These are phyloP conservation scores for Ganoderma sinense DNA, from an alignment of 1,284 basidiomycete species.

Conservation along the genomic window DNA sequence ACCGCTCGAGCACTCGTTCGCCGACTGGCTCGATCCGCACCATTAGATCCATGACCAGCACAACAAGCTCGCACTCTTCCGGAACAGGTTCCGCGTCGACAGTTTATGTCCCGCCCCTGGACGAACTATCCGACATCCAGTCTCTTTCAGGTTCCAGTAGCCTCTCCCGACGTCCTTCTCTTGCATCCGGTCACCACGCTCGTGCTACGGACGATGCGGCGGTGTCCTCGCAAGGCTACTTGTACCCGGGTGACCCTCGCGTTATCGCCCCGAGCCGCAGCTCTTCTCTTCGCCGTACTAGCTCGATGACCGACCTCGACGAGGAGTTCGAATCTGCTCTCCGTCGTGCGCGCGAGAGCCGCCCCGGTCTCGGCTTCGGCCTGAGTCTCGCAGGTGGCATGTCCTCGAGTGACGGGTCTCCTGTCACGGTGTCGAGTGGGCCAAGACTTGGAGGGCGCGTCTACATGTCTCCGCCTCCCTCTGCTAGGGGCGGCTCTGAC, in stretches of 20 bases:
- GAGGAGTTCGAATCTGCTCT: conserved; percentile 66
- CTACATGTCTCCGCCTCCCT: conserved; percentile 69
- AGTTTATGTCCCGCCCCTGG: conserved; percentile 74
- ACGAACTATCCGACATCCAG: conserved; percentile 67
- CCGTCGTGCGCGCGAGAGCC: conserved; percentile 50
- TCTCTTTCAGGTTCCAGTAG: conserved; percentile 53
- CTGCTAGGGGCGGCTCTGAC: conserved; percentile 48
- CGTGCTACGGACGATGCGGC: conserved; percentile 75
- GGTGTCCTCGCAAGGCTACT: conserved; percentile 65
- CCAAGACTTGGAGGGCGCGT: conserved; percentile 58
- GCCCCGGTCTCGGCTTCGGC: conserved; percentile 55
- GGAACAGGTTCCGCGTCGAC: conserved; percentile 70
- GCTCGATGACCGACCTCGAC: conserved; percentile 79
- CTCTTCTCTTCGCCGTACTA: conserved; percentile 69
- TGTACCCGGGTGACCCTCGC: conserved; percentile 73
- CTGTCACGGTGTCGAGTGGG: conserved; percentile 65
- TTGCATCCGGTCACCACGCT: conserved; percentile 62
- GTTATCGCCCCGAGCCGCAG: conserved; percentile 72
- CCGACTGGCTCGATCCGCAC: conserved; percentile 78
- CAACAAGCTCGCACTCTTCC: conserved; percentile 40
- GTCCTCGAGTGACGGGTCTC: conserved; percentile 51
- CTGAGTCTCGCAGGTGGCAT: conserved; percentile 47
- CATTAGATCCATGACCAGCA: conserved; percentile 61
- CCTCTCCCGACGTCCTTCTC: conserved; percentile 52
- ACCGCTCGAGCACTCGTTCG: conserved; percentile 62